Conservation (phyloP, 2,329 filamentous ascomycete genomes). For the Trichoderma endophyticum region DNA sequence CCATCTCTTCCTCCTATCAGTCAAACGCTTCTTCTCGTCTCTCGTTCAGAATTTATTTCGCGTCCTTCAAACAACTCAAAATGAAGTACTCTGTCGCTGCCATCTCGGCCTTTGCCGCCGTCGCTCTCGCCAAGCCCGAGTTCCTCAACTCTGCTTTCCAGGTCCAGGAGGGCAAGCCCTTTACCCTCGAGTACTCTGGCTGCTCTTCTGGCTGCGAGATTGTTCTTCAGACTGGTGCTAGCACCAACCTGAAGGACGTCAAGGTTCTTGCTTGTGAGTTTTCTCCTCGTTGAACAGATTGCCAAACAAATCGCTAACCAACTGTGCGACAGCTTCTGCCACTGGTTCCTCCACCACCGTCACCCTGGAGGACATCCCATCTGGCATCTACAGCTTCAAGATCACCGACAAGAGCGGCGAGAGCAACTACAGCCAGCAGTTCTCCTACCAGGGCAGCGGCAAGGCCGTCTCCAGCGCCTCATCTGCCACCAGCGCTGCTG, state of each 20-base stretch:
- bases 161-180: slow-evolving; percentile 31
- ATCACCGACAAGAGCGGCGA: slow-evolving; percentile 30
- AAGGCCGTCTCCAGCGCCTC: slow-evolving; percentile 6
- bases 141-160: slow-evolving; percentile 34
- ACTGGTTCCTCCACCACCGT: slow-evolving; percentile 29
- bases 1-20: background rate
- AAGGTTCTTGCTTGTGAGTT: slow-evolving; percentile 33
- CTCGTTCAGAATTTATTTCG: slow-evolving; percentile 12
- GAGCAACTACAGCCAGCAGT: slow-evolving; percentile 35
- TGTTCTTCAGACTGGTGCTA: slow-evolving; percentile 31
- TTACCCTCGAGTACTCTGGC: slow-evolving; percentile 32
- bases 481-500: background rate
- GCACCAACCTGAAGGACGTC: slow-evolving; percentile 30
- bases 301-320: background rate
- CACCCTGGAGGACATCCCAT: slow-evolving; percentile 28
- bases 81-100: slow-evolving; percentile 38
- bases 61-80: slow-evolving; percentile 25
- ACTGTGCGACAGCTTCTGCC: slow-evolving; percentile 20
- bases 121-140: slow-evolving; percentile 29
- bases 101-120: slow-evolving; percentile 30
- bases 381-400: slow-evolving; percentile 36
- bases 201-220: slow-evolving; percentile 37
- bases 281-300: background rate
- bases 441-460: slow-evolving; percentile 21
- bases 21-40: slow-evolving; percentile 13